Conservation (phyloP, 305 asterid species). For the Solanum chacoense region DNA sequence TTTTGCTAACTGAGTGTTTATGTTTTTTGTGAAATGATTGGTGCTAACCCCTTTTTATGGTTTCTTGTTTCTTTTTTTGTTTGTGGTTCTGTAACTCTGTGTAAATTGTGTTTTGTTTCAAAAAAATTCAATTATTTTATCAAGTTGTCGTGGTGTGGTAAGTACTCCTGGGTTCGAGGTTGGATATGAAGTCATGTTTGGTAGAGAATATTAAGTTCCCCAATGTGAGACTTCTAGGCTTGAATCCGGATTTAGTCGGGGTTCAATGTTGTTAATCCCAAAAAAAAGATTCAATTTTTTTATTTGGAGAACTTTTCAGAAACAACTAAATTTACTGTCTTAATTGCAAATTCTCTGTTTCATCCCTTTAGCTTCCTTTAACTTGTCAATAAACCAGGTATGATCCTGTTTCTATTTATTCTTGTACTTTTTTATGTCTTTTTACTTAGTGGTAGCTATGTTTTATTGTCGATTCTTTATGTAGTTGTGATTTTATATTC, state of each 20-base stretch:
- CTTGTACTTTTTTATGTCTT: neutral
- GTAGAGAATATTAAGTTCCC: neutral
- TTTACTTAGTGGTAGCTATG: neutral
- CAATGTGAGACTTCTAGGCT: neutral
- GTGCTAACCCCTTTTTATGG: neutral
- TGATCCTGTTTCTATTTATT: neutral
- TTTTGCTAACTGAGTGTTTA: neutral
- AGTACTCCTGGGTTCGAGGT: neutral
- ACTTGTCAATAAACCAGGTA: neutral
- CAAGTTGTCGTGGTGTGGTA: neutral
- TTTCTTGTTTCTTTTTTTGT: neutral
- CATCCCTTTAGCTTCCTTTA: neutral
- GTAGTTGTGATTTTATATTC: neutral
- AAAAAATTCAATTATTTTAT: neutral
- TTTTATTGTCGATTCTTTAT: neutral
- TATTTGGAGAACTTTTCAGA: neutral
- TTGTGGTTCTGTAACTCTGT: neutral
- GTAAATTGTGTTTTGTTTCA: neutral
- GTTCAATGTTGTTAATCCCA: neutral
- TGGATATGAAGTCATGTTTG: neutral
- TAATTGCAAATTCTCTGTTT: slow-evolving; percentile 18
- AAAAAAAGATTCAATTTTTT: neutral
- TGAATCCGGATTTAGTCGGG: neutral
- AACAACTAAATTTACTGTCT: neutral
- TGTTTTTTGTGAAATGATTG: neutral